Conservation (phyloP, 805 yeast genomes). For the Candida pseudoglaebosa region DNA sequence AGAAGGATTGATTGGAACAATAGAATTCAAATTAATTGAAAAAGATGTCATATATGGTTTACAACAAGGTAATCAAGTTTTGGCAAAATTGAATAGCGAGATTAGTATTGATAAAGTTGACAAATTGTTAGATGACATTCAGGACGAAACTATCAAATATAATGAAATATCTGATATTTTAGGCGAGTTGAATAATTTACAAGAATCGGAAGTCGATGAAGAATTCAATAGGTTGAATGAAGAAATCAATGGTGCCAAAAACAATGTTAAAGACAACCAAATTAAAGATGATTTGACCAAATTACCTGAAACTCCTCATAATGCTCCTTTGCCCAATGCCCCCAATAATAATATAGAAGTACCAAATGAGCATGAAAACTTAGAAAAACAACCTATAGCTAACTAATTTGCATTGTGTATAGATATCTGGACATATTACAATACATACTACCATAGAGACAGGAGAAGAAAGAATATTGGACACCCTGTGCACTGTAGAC, state of each 20-base stretch:
- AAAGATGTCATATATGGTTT: conserved; percentile 79
- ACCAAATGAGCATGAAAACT: conserved; percentile 18
- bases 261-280: neutral
- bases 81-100: conserved; percentile 73
- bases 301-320: conserved; percentile 15
- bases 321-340: conserved; percentile 10
- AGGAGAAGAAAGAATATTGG: too few relatives aligned
- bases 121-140: conserved; percentile 74
- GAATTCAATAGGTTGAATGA: conserved; percentile 51
- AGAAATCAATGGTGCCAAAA: conserved; percentile 30
- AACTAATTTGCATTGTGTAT: conserved; percentile 9
- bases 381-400: conserved; percentile 12
- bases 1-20: conserved; percentile 71
- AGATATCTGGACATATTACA: neutral
- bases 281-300: neutral
- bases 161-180: conserved; percentile 62
- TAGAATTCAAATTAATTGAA: conserved; percentile 88
- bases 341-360: conserved; percentile 19
- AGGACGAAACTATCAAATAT: conserved; percentile 77
- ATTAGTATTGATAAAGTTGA: conserved; percentile 79
- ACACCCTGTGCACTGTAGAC: too few relatives aligned
- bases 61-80: conserved; percentile 72
- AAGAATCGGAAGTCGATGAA: conserved; percentile 63
- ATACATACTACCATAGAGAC: too few relatives aligned
- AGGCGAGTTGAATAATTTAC: conserved; percentile 39